Conservation (phyloP, 129 eudicot genomes). For the Chrysanthemum lavandulifolium region DNA sequence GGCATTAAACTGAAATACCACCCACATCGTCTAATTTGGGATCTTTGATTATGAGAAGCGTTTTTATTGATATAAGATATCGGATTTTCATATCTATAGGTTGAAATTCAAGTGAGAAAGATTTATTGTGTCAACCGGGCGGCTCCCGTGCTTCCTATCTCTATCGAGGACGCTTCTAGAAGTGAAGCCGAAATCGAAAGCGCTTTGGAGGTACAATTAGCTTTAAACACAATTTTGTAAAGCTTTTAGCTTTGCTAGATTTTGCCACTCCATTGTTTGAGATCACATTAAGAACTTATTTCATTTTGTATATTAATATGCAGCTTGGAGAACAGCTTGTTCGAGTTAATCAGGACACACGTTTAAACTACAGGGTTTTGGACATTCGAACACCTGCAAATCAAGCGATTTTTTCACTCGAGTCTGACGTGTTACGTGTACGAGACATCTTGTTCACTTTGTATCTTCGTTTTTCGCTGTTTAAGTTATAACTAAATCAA, state of each 20-base stretch:
- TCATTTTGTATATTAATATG: conserved; percentile 14
- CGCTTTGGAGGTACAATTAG: conserved; percentile 49
- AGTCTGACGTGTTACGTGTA: conserved; percentile 67
- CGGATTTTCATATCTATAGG: conserved; percentile 36
- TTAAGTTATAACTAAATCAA: neutral
- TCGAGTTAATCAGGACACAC: conserved; percentile 88
- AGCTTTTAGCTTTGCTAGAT: neutral
- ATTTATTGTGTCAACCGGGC: conserved; percentile 68
- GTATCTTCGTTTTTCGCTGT: neutral
- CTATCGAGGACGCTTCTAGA: conserved; percentile 89
- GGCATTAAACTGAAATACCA: no score
- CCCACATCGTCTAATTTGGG: neutral
- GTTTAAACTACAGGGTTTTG: conserved; percentile 69
- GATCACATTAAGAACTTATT: neutral
- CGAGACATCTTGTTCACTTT: conserved; percentile 5
- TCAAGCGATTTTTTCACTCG: conserved; percentile 78
- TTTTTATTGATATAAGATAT: neutral
- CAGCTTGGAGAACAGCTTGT: conserved; percentile 83
- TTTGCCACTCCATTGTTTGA: conserved; percentile 12
- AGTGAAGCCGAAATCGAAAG: conserved; percentile 75
- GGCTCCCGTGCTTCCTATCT: conserved; percentile 62
- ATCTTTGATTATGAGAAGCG: neutral
- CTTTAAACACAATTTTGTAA: neutral
- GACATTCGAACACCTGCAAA: conserved; percentile 91
- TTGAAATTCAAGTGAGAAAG: conserved; percentile 78